Evolutionary conservation across 306 rosid genomes (phyloP).

Genomic region (Castanea crenata): DNA sequence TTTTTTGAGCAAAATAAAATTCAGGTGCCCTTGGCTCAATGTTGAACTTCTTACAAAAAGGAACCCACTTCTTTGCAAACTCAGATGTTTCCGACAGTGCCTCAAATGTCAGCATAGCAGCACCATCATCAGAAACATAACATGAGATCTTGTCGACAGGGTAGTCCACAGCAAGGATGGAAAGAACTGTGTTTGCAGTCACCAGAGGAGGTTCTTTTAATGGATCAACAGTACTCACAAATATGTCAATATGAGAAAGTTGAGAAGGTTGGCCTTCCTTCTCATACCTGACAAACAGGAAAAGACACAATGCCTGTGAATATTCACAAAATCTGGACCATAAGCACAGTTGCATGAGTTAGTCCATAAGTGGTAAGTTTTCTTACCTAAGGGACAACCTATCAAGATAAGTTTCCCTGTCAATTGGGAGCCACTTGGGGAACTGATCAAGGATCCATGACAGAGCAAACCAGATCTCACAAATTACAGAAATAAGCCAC

Average conservation of each 20-base stretch:
- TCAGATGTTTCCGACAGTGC: slow-evolving; percentile 63
- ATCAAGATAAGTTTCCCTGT: slow-evolving; percentile 60
- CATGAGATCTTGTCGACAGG: slow-evolving; percentile 68
- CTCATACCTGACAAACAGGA: slow-evolving; percentile 49
- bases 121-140: slow-evolving; percentile 75
- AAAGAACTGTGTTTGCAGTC: slow-evolving; percentile 70
- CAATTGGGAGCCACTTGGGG: slow-evolving; percentile 64
- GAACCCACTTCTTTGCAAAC: slow-evolving; percentile 77
- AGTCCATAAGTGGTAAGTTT: background rate
- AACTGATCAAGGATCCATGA: slow-evolving; percentile 74
- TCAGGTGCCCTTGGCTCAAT: slow-evolving; percentile 81
- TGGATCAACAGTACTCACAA: slow-evolving; percentile 63
- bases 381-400: slow-evolving; percentile 59
- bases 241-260: slow-evolving; percentile 51
- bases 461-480: slow-evolving; percentile 72
- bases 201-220: slow-evolving; percentile 59
- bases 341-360: background rate
- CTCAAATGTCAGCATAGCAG: slow-evolving; percentile 68
- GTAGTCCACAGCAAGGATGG: slow-evolving; percentile 66
- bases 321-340: background rate
- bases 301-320: background rate
- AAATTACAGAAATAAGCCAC: slow-evolving; percentile 62
- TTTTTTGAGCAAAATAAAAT: slow-evolving; percentile 55
- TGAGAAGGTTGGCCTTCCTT: slow-evolving; percentile 57
- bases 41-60: slow-evolving; percentile 63